Base-by-base conservation (phyloP, 106 monocot species). In the Dactylorhiza incarnata region DNA sequence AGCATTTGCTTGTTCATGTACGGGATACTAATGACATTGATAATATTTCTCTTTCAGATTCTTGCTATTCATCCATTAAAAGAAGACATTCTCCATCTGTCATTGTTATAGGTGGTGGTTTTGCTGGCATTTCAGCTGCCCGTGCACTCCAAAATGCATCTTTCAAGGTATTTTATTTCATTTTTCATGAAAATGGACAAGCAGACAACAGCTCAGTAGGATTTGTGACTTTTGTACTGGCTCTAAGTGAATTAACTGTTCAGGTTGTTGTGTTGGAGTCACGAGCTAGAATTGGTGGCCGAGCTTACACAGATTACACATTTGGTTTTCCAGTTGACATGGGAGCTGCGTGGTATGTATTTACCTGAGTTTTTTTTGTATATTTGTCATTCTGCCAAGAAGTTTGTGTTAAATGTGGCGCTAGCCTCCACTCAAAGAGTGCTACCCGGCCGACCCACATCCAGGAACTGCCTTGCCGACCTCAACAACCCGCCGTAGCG, bases 291-390 rank as follows among this genome's bases (percentile, higher is more conserved):
- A 89, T 94, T 81, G 97, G 97, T 71, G 97, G 97, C 48, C 87
- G 94, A 86, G 86, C 87, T 63, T 83, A 74, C 76, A 97, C 97
- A 20, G 91, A 97, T 76, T 89, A 84, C 74, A 88, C 94, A 37
- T 97, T 97, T 79, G 97, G 97, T 49, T 97, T 97, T 73, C 97
- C 94, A 20, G 81, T 97, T 53, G 97, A 97, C 78, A 81, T 97
- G 85, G 97, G 97, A 74, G 97, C 97, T 68, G 89, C 97, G 24
- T 97, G 99, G 97, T 91, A 77, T 63, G 16, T 23, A 20, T 48
- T 29, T 72, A 6, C 49, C 24, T 5, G 9, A 69, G 1, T 37
- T 4, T 47, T 4, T 47, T 77, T 23, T 72, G 5, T 72, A 44
- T 46, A 17, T 16, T 55, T 24, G 10, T 65, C 63, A 65, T 79